Percentiles rank a stretch among this genome's conserved stretches.
phyloP scores from a whole-genome alignment of 768 basidiomycete genomes.

The Punctularia strigosozonata region DNA sequence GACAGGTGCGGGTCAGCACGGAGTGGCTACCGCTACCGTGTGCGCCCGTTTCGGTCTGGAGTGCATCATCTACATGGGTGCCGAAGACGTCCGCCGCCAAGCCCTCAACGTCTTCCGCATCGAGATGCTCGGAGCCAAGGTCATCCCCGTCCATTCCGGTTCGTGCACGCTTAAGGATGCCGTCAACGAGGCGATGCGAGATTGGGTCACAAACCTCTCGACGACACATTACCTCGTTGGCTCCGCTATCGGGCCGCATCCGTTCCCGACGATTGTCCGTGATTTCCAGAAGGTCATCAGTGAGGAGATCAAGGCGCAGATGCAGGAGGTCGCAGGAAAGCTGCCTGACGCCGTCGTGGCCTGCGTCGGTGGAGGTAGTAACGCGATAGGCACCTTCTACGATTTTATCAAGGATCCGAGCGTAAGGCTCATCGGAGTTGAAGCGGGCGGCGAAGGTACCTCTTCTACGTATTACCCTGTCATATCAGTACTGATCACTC shows the following conservation, averaged over 20 bases:
- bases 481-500: constrained; percentile 1
- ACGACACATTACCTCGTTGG: constrained; percentile 96
- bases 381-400: constrained; percentile 96
- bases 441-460: constrained; percentile 93
- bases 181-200: constrained; percentile 95
- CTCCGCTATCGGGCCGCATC: constrained; percentile 94
- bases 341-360: constrained; percentile 92
- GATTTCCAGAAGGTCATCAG: constrained; percentile 97
- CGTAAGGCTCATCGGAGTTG: constrained; percentile 86
- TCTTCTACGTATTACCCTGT: background rate
- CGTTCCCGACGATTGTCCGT: constrained; percentile 97
- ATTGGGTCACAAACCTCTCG: constrained; percentile 95
- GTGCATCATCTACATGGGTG: constrained; percentile 96
- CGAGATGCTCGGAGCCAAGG: constrained; percentile 93
- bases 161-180: constrained; percentile 96
- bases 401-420: constrained; percentile 86
- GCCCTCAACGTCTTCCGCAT: constrained; percentile 97
- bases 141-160: constrained; percentile 87
- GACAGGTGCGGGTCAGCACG: constrained; percentile 98
- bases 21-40: constrained; percentile 96
- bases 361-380: constrained; percentile 95
- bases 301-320: constrained; percentile 84
- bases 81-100: constrained; percentile 93
- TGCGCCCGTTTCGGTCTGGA: constrained; percentile 95
- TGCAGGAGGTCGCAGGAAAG: constrained; percentile 62